Conservation (phyloP, 2,329 filamentous ascomycete species). For the Dactylellina leptospora region DNA sequence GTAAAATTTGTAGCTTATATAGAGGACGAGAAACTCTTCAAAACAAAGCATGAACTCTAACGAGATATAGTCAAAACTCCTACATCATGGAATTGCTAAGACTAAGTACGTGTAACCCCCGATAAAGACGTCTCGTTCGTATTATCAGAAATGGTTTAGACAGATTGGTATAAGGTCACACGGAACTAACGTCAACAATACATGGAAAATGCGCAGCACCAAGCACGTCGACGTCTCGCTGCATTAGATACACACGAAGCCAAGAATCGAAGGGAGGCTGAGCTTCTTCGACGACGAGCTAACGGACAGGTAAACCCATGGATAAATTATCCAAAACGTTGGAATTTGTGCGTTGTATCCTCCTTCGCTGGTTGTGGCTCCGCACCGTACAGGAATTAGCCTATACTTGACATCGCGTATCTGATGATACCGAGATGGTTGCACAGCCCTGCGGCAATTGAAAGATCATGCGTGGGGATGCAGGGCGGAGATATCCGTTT, state of each 20-base stretch:
- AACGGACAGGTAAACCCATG: background rate
- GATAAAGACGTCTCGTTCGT: no score
- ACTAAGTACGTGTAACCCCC: no score
- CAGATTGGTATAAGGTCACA: no score
- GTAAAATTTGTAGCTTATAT: background rate
- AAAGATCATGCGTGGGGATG: background rate
- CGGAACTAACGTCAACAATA: no score
- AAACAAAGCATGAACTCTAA: background rate
- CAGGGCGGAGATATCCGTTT: no score
- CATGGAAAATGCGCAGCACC: no score
- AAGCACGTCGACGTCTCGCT: no score
- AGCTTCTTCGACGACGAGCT: background rate
- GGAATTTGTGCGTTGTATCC: background rate
- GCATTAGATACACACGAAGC: no score
- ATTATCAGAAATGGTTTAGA: no score
- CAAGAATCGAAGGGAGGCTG: no score
- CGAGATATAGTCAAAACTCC: no score
- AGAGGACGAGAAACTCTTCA: background rate
- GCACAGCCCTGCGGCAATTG: background rate
- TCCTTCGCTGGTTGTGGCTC: background rate
- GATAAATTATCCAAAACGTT: background rate
- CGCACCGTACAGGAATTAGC: background rate
- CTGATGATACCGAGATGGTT: background rate
- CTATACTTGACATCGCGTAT: background rate
- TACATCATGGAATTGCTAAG: no score